These are phyloP conservation scores for Aspergillus panamensis DNA, from an alignment of 495 filamentous ascomycete species.

Conservation along the genomic window DNA sequence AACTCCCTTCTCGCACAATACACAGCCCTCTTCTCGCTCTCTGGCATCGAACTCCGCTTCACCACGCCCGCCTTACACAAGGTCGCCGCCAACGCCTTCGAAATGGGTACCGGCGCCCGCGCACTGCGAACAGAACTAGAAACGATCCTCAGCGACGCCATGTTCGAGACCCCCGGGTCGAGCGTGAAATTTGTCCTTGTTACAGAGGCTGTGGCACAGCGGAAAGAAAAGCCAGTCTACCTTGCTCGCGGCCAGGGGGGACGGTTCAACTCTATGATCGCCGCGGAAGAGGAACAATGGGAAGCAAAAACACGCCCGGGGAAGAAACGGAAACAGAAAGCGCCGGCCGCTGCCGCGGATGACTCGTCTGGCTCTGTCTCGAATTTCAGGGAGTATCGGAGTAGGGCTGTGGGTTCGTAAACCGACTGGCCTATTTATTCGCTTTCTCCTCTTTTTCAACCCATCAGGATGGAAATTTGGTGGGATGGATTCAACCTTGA, in stretches of 20 bases:
- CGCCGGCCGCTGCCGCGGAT: slow-evolving; percentile 23
- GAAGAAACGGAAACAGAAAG: slow-evolving; percentile 31
- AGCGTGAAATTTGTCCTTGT: slow-evolving; percentile 69
- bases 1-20: slow-evolving; percentile 87
- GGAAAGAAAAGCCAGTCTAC: slow-evolving; percentile 58
- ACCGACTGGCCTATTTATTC: neutral
- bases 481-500: neutral
- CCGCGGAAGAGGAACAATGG: slow-evolving; percentile 62
- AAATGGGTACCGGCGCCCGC: slow-evolving; percentile 82
- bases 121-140: slow-evolving; percentile 89
- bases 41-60: slow-evolving; percentile 77
- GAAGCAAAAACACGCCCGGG: slow-evolving; percentile 41
- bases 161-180: slow-evolving; percentile 84
- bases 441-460: neutral
- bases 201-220: slow-evolving; percentile 67
- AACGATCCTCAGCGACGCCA: slow-evolving; percentile 76
- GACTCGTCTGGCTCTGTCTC: slow-evolving; percentile 24
- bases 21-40: slow-evolving; percentile 76
- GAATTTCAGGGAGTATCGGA: slow-evolving; percentile 57
- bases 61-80: slow-evolving; percentile 74
- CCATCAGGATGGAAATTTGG: neutral
- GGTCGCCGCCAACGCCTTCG: slow-evolving; percentile 68
- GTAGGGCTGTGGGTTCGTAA: slow-evolving; percentile 30
- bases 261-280: slow-evolving; percentile 56
- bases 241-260: slow-evolving; percentile 58